Percentiles rank a stretch among this genome's conserved stretches.
phyloP scores from a whole-genome alignment of 495 filamentous ascomycete species.

The Neurospora sublineolata region DNA sequence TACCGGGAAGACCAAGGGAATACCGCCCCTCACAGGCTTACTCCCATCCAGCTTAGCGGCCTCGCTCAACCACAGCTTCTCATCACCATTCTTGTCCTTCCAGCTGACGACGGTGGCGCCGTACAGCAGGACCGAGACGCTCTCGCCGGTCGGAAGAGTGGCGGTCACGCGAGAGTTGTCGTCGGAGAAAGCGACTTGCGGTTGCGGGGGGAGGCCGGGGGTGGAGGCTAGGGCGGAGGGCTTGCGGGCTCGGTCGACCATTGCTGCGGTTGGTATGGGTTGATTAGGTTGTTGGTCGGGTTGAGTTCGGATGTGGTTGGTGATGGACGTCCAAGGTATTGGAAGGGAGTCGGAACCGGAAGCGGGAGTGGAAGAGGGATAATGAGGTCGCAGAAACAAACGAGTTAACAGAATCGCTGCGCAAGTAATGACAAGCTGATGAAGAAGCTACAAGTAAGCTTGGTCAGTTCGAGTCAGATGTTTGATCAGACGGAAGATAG shows the following conservation, averaged over 20 bases:
- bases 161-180: conserved; percentile 58
- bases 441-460: background rate
- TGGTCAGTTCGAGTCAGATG: background rate
- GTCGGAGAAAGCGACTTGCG: conserved; percentile 54
- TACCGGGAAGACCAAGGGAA: conserved; percentile 94
- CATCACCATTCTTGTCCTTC: conserved; percentile 67
- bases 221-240: conserved; percentile 65
- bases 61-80: conserved; percentile 82
- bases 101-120: conserved; percentile 90
- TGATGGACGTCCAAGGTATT: background rate
- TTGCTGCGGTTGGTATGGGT: conserved; percentile 19
- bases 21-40: conserved; percentile 59
- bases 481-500: background rate
- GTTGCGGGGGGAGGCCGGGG: conserved; percentile 49
- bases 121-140: conserved; percentile 71
- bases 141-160: conserved; percentile 73
- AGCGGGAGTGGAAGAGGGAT: background rate
- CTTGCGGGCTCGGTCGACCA: conserved; percentile 79
- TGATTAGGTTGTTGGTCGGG: background rate
- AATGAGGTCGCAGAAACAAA: background rate
- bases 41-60: conserved; percentile 53
- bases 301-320: background rate
- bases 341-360: background rate
- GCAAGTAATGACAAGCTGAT: background rate
- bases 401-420: background rate